Base-by-base conservation (phyloP, 768 basidiomycete genomes). In the Mycena vulgaris region DNA sequence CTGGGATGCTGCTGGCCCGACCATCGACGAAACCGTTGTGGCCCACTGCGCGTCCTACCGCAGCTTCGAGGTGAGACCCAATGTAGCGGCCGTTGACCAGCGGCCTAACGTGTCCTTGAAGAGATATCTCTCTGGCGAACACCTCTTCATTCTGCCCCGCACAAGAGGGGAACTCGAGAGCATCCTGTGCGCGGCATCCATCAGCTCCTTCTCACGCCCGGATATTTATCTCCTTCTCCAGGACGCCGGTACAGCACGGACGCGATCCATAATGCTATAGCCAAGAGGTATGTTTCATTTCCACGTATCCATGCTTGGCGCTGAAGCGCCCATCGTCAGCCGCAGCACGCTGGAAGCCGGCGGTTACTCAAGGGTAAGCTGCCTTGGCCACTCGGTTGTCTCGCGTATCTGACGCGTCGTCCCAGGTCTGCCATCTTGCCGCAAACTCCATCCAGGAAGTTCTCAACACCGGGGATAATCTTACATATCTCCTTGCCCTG, bases 1-100 rank as follows among this genome's bases (percentile, higher is more conserved):
- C 48, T 94, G 93, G 92, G 92, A 93, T 76, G 85, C 87, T 39
- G 89, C 93, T 73, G 88, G 91, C 71, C 89, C 89, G 17, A 88
- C 89, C 16, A 84, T 92, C 76, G 86, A 93, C 81, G 93, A 94
- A 79, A 89, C 89, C 3, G 87, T 94, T 66, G 88, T 94, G 47
- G 91, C 93, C 1, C 89, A 90, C 25, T 93, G 89, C 74, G 93
- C 94, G n/a, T 90, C 93, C 6, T 95, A 95, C 80, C 86, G 91
- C 72, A 92, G 93, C 3, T 89, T 95, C 75, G 88, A 88, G 71
- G 71, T 73, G 37, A 28, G 67, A 27, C 28, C 13, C 14, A n/a
- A 14, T 13, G 23, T 25, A 45, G 28, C 28, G 19, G n/a, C 23
- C 48, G 37, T 14, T 10, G 17, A 47, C 23, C 53, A 16, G 19